phyloP scores from a whole-genome alignment of 164 flowering plant species.

The Liquidambar formosana region DNA sequence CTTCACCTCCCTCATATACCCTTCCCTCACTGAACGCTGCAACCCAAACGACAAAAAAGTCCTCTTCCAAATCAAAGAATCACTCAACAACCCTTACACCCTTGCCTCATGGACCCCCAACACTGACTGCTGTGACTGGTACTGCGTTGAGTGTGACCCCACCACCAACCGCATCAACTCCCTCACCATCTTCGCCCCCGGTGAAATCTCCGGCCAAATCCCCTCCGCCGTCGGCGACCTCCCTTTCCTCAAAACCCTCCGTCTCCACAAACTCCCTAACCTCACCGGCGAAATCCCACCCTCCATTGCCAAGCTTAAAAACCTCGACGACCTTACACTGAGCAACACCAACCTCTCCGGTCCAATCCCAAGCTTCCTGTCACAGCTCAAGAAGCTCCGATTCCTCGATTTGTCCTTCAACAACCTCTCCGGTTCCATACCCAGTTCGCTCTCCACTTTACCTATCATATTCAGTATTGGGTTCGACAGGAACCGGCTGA shows the following conservation, averaged over 20 bases:
- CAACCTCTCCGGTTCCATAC: conserved; percentile 61
- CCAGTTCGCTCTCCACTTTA: conserved; percentile 41
- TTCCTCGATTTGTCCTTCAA: conserved; percentile 60
- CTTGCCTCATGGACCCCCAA: conserved; percentile 58
- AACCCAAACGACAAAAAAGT: conserved; percentile 58
- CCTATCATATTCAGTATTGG: conserved; percentile 38
- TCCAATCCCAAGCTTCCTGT: conserved; percentile 59
- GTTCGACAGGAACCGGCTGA: conserved; percentile 60
- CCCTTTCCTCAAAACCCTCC: conserved; percentile 51
- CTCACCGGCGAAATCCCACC: conserved; percentile 63
- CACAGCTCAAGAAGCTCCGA: conserved; percentile 38
- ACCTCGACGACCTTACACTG: conserved; percentile 43
- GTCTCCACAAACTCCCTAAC: conserved; percentile 46
- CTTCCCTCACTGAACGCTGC: conserved; percentile 40
- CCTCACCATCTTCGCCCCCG: conserved; percentile 55
- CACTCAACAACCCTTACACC: conserved; percentile 56
- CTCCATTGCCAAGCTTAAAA: conserved; percentile 54
- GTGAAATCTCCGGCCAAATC: conserved; percentile 50
- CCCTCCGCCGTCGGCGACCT: conserved; percentile 61
- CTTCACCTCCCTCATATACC: no score
- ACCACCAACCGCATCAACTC: no score
- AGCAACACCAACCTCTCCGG: conserved; percentile 60
- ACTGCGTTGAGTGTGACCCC: conserved; percentile 46
- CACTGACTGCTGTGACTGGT: conserved; percentile 71
- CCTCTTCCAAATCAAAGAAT: conserved; percentile 51